Percentiles rank a stretch among this genome's conserved stretches.
phyloP scores from a whole-genome alignment of 2,329 filamentous ascomycete species.

The Trichophyton schoenleinii region DNA sequence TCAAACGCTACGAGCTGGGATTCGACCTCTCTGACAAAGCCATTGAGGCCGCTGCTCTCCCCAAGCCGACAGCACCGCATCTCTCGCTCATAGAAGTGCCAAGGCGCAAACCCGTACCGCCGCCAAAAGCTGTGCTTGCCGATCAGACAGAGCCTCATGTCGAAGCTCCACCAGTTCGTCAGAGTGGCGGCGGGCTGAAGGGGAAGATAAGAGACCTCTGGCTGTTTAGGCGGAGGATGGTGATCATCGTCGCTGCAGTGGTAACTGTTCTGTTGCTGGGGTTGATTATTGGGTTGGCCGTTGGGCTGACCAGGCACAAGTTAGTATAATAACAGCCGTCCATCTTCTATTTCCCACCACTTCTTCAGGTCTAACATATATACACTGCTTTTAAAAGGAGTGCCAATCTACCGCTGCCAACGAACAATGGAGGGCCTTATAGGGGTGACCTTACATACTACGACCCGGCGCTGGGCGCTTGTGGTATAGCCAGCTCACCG shows the following conservation, averaged over 20 bases:
- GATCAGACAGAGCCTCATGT: neutral
- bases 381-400: neutral
- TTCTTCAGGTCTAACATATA: no score
- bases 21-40: neutral
- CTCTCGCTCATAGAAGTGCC: slow-evolving; percentile 9
- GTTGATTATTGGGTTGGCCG: slow-evolving; percentile 24
- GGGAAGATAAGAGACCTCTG: slow-evolving; percentile 5
- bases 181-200: slow-evolving; percentile 4
- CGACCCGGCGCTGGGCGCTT: slow-evolving; percentile 53
- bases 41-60: neutral
- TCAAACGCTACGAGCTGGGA: slow-evolving; percentile 8
- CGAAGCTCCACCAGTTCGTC: neutral
- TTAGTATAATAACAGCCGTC: neutral
- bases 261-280: slow-evolving; percentile 17
- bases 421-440: slow-evolving; percentile 38
- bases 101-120: slow-evolving; percentile 14
- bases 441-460: slow-evolving; percentile 60
- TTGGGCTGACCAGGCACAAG: slow-evolving; percentile 17
- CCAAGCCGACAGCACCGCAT: slow-evolving; percentile 6
- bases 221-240: slow-evolving; percentile 1
- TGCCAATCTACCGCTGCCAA: slow-evolving; percentile 40
- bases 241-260: slow-evolving; percentile 10
- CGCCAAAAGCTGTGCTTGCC: neutral
- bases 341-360: neutral
- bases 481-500: slow-evolving; percentile 45